These are phyloP conservation scores for Kwoniella pini DNA, from an alignment of 768 basidiomycete species.

Conservation along the genomic window DNA sequence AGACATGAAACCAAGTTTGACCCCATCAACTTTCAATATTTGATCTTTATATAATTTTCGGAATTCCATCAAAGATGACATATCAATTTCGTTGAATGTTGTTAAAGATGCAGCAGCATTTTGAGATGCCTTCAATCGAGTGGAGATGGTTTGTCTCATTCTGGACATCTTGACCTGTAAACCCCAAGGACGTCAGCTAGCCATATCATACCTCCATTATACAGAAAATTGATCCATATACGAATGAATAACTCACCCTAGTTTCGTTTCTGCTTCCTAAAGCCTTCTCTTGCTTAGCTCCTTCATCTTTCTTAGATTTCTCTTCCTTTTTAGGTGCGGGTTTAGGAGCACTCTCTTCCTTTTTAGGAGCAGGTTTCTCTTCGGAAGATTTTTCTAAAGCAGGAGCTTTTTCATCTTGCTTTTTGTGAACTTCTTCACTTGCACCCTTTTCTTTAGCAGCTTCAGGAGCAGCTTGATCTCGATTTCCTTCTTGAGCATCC, in stretches of 20 bases:
- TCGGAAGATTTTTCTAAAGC: slow-evolving; percentile 36
- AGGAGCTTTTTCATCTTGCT: slow-evolving; percentile 39
- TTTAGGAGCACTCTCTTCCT: slow-evolving; percentile 53
- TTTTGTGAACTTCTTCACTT: slow-evolving; percentile 41
- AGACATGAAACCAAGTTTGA: slow-evolving; percentile 98
- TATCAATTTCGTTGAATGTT: slow-evolving; percentile 99
- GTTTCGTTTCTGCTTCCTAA: slow-evolving; percentile 77
- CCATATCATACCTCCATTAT: not conserved
- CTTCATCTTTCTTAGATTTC: slow-evolving; percentile 52
- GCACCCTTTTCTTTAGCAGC: slow-evolving; percentile 48
- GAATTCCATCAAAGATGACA: slow-evolving; percentile 92
- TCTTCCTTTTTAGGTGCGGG: slow-evolving; percentile 45
- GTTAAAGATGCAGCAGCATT: slow-evolving; percentile 94
- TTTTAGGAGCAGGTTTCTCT: slow-evolving; percentile 42
- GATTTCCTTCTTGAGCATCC: slow-evolving; percentile 46
- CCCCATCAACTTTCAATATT: slow-evolving; percentile 83
- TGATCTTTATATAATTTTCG: slow-evolving; percentile 91
- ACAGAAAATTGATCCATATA: too few relatives aligned
- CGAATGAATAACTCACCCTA: slow-evolving; percentile 63
- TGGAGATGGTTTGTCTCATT: slow-evolving; percentile 95
- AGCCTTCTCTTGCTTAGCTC: slow-evolving; percentile 47
- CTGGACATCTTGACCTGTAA: slow-evolving; percentile 93
- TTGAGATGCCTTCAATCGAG: slow-evolving; percentile 96
- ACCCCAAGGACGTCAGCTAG: not conserved
- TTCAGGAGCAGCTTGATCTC: slow-evolving; percentile 44